These are phyloP conservation scores for Ulmus americana DNA, from an alignment of 331 rosid species.

Conservation along the genomic window DNA sequence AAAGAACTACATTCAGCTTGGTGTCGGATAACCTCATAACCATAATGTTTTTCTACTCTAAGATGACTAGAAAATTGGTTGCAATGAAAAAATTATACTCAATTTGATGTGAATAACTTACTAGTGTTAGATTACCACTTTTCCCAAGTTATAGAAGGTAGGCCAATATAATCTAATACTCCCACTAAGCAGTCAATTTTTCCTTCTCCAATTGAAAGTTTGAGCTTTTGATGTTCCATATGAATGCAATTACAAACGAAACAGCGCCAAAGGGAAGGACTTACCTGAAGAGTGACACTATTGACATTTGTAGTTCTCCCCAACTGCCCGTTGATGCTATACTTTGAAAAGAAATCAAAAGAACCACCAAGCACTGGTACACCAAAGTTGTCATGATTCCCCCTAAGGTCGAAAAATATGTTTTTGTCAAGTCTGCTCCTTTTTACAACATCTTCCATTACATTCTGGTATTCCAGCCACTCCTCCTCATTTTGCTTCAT, in stretches of 20 bases:
- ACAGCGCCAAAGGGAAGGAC: constrained; percentile 12
- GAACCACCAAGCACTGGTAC: constrained; percentile 66
- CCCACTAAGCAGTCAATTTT: background rate
- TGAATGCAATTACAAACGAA: background rate
- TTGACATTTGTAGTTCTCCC: constrained; percentile 55
- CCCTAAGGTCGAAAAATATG: constrained; percentile 74
- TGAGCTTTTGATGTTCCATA: background rate
- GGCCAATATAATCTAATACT: background rate
- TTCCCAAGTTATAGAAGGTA: background rate
- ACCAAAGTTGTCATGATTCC: constrained; percentile 87
- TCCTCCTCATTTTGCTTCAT: constrained; percentile 84
- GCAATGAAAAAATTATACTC: background rate
- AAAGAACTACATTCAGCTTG: no score
- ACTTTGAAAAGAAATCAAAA: constrained; percentile 70
- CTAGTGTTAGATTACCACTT: background rate
- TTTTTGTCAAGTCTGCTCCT: constrained; percentile 60
- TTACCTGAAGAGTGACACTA: constrained; percentile 78
- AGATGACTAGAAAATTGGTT: background rate
- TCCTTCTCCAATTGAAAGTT: background rate
- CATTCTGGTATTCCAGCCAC: constrained; percentile 67
- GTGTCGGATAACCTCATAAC: no score
- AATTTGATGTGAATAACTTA: background rate
- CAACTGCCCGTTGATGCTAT: constrained; percentile 72
- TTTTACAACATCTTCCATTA: constrained; percentile 55
- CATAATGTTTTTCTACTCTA: background rate